These are phyloP conservation scores for Clavaria fumosa DNA, from an alignment of 768 basidiomycete species.

Conservation along the genomic window DNA sequence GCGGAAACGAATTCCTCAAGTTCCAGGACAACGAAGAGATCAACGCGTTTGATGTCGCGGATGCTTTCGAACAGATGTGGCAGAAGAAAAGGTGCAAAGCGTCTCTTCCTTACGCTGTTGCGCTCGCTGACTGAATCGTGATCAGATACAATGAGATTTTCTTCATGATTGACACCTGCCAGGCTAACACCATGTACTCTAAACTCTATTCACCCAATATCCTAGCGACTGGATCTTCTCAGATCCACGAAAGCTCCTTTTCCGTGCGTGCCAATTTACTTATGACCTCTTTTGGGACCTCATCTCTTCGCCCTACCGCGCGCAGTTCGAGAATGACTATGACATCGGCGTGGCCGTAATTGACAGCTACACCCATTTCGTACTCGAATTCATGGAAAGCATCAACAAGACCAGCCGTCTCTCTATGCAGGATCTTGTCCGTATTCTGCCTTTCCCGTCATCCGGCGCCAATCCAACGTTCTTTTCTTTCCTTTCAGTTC, in stretches of 20 bases:
- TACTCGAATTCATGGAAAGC: conserved; percentile 81
- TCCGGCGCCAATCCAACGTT: too few relatives aligned
- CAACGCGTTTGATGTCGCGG: conserved; percentile 91
- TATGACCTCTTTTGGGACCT: background rate
- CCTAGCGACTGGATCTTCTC: conserved; percentile 77
- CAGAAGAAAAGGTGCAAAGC: conserved; percentile 71
- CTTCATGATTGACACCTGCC: conserved; percentile 98
- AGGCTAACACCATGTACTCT: conserved; percentile 91
- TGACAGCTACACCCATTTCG: conserved; percentile 85
- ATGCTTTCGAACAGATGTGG: conserved; percentile 98
- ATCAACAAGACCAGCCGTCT: conserved; percentile 80
- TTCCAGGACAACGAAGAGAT: conserved; percentile 99
- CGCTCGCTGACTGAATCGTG: background rate
- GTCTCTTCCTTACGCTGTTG: background rate
- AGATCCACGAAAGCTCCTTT: conserved; percentile 80
- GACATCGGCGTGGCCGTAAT: conserved; percentile 95
- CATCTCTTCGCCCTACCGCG: background rate
- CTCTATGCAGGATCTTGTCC: conserved; percentile 69
- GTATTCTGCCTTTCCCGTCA: conserved; percentile 12
- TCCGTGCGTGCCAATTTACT: conserved; percentile 39
- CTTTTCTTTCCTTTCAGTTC: conserved; percentile 39
- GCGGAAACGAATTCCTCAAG: conserved; percentile 96
- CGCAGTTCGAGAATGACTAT: conserved; percentile 79
- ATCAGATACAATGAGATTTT: conserved; percentile 84
- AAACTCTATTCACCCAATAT: conserved; percentile 91